A percentile compares a stretch with the other conserved stretches of the same genome.
Evolutionary conservation across 2,329 filamentous ascomycete species (phyloP).

Genomic region (Aureobasidium sp.): DNA sequence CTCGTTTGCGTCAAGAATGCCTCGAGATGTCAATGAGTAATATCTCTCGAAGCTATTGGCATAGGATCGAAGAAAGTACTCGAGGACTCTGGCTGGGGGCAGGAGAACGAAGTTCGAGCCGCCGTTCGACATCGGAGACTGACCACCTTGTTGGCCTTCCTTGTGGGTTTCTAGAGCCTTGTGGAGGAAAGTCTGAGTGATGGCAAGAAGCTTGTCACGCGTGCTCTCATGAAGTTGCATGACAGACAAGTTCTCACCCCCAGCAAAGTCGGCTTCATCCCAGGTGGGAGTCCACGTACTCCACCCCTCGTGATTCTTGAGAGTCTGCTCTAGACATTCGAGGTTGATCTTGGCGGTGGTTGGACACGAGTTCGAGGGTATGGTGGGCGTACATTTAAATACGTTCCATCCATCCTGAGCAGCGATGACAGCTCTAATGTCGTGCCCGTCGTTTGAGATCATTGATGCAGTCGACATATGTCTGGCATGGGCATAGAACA

Average conservation of each 20-base stretch:
- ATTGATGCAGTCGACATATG: constrained; percentile 30
- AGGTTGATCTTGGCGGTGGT: constrained; percentile 43
- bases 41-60: constrained; percentile 58
- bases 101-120: constrained; percentile 57
- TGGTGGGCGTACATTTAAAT: constrained; percentile 43
- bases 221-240: constrained; percentile 46
- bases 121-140: constrained; percentile 40
- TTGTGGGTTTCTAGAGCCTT: constrained; percentile 62
- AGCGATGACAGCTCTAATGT: constrained; percentile 40
- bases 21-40: constrained; percentile 53
- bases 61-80: constrained; percentile 59
- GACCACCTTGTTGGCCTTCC: constrained; percentile 27
- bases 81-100: constrained; percentile 56
- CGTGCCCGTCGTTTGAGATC: constrained; percentile 20
- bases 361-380: constrained; percentile 41
- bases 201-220: constrained; percentile 61
- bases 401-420: constrained; percentile 46
- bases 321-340: constrained; percentile 42
- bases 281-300: constrained; percentile 42
- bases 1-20: constrained; percentile 57
- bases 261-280: constrained; percentile 40
- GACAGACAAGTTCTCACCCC: constrained; percentile 38
- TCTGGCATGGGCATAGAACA: constrained; percentile 28
- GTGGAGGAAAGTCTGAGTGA: constrained; percentile 61
- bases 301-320: constrained; percentile 45